Conservation (phyloP, 202 grass and related monocot genomes). For the Zoysia matrella region DNA sequence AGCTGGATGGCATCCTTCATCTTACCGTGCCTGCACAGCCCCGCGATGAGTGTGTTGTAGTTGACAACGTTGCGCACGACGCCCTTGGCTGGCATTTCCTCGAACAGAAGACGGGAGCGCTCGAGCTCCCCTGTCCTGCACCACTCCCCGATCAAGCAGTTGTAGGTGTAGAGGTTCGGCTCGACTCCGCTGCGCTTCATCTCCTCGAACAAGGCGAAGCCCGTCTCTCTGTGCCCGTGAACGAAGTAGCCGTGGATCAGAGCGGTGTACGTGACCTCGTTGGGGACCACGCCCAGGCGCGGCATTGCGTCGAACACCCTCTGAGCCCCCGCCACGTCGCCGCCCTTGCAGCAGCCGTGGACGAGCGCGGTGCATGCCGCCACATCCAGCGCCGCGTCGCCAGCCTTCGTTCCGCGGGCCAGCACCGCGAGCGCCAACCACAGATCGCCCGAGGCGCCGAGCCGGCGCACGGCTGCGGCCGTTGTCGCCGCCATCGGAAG, state of each 20-base stretch:
- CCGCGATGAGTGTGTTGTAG: slow-evolving; percentile 62
- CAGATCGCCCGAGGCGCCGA: slow-evolving; percentile 43
- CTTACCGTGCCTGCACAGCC: slow-evolving; percentile 49
- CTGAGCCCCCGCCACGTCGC: slow-evolving; percentile 43
- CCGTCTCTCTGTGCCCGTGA: neutral
- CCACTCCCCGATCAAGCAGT: slow-evolving; percentile 52
- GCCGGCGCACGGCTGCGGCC: slow-evolving; percentile 49
- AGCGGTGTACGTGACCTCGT: slow-evolving; percentile 71
- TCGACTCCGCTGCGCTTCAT: slow-evolving; percentile 52
- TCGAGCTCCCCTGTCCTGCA: slow-evolving; percentile 45
- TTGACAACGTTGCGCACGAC: slow-evolving; percentile 48
- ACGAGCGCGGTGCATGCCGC: slow-evolving; percentile 62
- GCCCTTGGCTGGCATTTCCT: slow-evolving; percentile 46
- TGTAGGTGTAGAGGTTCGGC: slow-evolving; percentile 70
- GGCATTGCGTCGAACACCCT: slow-evolving; percentile 60
- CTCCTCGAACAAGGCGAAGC: slow-evolving; percentile 7
- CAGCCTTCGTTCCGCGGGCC: slow-evolving; percentile 33
- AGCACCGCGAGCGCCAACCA: slow-evolving; percentile 37
- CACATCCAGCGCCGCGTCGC: slow-evolving; percentile 46
- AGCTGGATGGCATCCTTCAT: slow-evolving; percentile 42
- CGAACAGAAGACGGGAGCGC: slow-evolving; percentile 50
- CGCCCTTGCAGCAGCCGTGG: slow-evolving; percentile 55
- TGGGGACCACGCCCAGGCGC: slow-evolving; percentile 44
- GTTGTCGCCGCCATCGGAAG: slow-evolving; percentile 39
- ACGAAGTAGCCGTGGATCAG: slow-evolving; percentile 68